A percentile compares a stretch with the other conserved stretches of the same genome.
These are phyloP conservation scores for Diaporthe sp. DNA, from an alignment of 2,329 filamentous ascomycete species.

Conservation along the genomic window DNA sequence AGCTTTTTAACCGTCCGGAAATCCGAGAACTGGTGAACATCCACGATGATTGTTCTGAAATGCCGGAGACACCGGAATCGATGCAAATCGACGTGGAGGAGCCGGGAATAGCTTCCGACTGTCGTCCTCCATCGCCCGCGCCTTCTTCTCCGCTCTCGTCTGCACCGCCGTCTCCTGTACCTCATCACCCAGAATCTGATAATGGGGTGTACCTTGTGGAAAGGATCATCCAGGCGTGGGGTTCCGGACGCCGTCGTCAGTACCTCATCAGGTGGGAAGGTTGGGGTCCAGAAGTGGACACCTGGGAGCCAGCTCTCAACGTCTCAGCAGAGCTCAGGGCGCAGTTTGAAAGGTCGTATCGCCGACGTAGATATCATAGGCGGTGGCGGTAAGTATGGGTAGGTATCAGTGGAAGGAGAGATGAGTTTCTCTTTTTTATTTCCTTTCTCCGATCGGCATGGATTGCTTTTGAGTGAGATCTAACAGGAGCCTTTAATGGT, in stretches of 20 bases:
- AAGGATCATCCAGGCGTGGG: neutral
- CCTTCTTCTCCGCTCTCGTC: neutral
- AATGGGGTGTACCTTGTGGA: neutral
- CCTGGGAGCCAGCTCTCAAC: neutral
- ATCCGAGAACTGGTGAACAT: neutral
- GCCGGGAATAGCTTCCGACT: neutral
- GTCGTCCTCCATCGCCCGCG: no score
- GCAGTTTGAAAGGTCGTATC: neutral
- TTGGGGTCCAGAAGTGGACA: neutral
- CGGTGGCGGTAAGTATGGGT: no score
- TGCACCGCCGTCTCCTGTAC: neutral
- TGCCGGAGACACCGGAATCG: neutral
- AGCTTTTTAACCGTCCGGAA: neutral
- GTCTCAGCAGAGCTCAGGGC: neutral
- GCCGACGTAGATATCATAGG: neutral
- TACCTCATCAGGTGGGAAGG: conserved; percentile 1
- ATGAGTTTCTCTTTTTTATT: neutral
- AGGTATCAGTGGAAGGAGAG: no score
- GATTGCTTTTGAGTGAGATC: neutral
- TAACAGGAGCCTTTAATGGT: neutral
- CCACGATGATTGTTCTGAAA: no score
- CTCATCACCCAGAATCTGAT: neutral
- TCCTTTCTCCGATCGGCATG: neutral
- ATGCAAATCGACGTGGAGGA: neutral
- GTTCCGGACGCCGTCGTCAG: neutral